Conservation (phyloP, 1,284 basidiomycete genomes). For the Ceratobasidium theobromae region DNA sequence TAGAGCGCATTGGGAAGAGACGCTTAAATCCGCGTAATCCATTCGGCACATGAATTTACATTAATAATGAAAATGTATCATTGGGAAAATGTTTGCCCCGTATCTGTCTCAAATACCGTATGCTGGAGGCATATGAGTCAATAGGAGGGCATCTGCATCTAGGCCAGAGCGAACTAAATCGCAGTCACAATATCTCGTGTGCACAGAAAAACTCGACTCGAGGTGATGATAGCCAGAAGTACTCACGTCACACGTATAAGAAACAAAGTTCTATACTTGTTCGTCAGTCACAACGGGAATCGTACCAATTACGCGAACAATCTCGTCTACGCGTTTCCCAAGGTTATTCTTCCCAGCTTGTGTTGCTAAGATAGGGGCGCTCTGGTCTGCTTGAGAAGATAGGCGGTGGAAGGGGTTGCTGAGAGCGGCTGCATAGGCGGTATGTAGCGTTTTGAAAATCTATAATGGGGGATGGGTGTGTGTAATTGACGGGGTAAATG, state of each 20-base stretch:
- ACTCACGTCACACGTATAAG: background rate
- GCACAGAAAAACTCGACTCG: slow-evolving; percentile 23
- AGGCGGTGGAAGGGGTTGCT: slow-evolving; percentile 77
- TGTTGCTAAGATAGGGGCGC: slow-evolving; percentile 58
- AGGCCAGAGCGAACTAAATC: slow-evolving; percentile 13
- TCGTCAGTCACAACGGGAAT: slow-evolving; percentile 48
- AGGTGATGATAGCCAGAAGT: background rate
- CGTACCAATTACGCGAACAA: slow-evolving; percentile 49
- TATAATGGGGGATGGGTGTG: slow-evolving; percentile 40
- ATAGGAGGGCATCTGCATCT: slow-evolving; percentile 68
- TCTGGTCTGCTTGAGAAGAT: slow-evolving; percentile 50
- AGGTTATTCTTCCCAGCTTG: slow-evolving; percentile 64
- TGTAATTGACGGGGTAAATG: slow-evolving; percentile 12
- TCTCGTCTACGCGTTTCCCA: slow-evolving; percentile 65
- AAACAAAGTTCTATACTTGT: slow-evolving; percentile 39
- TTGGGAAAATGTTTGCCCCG: slow-evolving; percentile 66
- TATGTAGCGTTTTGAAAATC: slow-evolving; percentile 80
- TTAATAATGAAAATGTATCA: slow-evolving; percentile 6
- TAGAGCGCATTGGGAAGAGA: slow-evolving; percentile 51
- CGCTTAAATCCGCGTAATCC: background rate
- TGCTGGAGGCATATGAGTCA: slow-evolving; percentile 71
- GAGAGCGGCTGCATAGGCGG: slow-evolving; percentile 73
- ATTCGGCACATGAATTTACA: background rate
- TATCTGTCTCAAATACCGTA: slow-evolving; percentile 81
- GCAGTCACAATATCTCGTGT: slow-evolving; percentile 20